phyloP scores from a whole-genome alignment of 2,329 filamentous ascomycete species.

The Hypocrella siamensis region DNA sequence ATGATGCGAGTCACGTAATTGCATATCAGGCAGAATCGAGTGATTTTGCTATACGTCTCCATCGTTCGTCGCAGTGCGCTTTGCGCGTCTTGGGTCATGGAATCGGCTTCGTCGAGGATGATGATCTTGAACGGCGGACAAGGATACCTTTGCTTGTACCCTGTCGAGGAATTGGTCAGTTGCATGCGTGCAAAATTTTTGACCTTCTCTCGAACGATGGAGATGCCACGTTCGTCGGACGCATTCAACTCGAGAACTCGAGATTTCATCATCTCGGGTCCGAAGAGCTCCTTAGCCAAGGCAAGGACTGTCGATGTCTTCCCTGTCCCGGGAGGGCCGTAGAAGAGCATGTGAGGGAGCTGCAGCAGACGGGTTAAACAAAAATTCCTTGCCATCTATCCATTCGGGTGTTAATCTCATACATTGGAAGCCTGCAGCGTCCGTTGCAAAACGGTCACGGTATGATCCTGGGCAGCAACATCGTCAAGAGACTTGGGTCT shows the following conservation, averaged over 20 bases:
- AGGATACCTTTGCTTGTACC: conserved; percentile 59
- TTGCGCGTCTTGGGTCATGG: conserved; percentile 98
- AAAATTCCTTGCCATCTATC: background rate
- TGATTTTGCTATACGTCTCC: conserved; percentile 96
- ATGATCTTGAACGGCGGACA: conserved; percentile 99
- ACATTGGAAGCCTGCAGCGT: conserved; percentile 91
- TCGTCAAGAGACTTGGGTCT: conserved; percentile 87
- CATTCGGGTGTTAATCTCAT: conserved; percentile 8
- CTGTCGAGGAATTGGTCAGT: conserved; percentile 62
- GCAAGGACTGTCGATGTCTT: conserved; percentile 98
- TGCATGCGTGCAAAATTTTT: conserved; percentile 97
- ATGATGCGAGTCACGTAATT: conserved; percentile 99
- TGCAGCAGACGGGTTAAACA: conserved; percentile 4
- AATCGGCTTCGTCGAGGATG: conserved; percentile 94
- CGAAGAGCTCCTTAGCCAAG: conserved; percentile 92
- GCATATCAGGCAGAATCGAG: conserved; percentile 91
- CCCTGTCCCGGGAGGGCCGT: conserved; percentile 90
- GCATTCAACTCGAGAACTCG: conserved; percentile 98
- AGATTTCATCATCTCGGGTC: conserved; percentile 79
- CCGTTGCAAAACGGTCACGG: conserved; percentile 78
- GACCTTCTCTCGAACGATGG: conserved; percentile 92
- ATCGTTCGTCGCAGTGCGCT: conserved; percentile 85
- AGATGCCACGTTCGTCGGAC: conserved; percentile 95
- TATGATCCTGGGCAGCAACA: conserved; percentile 96
- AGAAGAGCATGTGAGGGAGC: conserved; percentile 98